phyloP scores from a whole-genome alignment of 2,329 filamentous ascomycete genomes.

The Fulvia fulva region DNA sequence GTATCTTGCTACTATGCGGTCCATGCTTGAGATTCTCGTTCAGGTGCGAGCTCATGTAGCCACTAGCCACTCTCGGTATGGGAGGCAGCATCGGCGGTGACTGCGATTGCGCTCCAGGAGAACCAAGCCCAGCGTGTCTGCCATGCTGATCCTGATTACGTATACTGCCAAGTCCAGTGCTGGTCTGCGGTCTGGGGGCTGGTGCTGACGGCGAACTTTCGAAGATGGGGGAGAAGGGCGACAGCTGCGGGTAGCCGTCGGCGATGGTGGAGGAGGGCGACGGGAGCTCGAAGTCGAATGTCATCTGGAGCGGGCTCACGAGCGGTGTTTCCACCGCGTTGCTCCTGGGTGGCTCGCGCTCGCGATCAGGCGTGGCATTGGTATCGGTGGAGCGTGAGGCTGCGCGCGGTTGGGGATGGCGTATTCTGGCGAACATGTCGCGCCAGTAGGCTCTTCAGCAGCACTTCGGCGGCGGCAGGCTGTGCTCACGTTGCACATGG shows the following conservation, averaged over 20 bases:
- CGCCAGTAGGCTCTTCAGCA: neutral
- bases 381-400: neutral
- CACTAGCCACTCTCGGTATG: constrained; percentile 36
- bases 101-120: constrained; percentile 19
- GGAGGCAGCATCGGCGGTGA: constrained; percentile 45
- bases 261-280: constrained; percentile 3
- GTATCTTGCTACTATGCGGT: neutral
- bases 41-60: constrained; percentile 1
- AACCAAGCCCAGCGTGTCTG: neutral
- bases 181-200: constrained; percentile 19
- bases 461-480: neutral
- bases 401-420: neutral
- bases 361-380: neutral
- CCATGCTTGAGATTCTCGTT: constrained; percentile 1
- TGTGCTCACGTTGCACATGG: neutral
- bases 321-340: constrained; percentile 10
- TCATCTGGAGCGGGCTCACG: constrained; percentile 28
- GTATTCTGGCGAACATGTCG: neutral
- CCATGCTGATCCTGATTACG: neutral
- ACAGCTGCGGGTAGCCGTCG: constrained; percentile 6
- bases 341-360: neutral
- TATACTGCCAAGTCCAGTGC: constrained; percentile 19
- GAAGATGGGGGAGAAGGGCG: constrained; percentile 12
- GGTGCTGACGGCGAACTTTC: constrained; percentile 4
- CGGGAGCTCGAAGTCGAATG: constrained; percentile 27